phyloP scores from a whole-genome alignment of 805 yeast genomes.

The Kodamaea kakaduensis region DNA sequence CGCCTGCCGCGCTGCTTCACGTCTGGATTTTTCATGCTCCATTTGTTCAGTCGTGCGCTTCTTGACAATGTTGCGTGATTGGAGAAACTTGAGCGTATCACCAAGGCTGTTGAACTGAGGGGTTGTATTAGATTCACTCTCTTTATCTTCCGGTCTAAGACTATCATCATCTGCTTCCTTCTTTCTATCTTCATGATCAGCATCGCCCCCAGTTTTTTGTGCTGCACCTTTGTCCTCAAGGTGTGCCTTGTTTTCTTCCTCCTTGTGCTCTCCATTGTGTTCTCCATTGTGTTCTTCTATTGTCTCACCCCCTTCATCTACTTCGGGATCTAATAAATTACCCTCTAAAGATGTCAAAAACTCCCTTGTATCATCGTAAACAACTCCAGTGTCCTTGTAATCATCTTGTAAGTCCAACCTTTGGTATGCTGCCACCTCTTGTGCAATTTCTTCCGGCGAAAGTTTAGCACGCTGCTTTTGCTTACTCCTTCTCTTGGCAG shows the following conservation, averaged over 20 bases:
- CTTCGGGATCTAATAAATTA: slow-evolving; percentile 24
- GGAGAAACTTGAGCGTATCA: slow-evolving; percentile 26
- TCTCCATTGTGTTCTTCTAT: slow-evolving; percentile 25
- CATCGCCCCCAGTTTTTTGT: not conserved
- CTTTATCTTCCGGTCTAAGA: not conserved
- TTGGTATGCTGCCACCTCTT: slow-evolving; percentile 28
- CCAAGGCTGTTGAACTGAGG: slow-evolving; percentile 20
- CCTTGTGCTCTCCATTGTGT: slow-evolving; percentile 6
- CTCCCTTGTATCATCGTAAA: slow-evolving; percentile 38
- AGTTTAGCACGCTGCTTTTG: slow-evolving; percentile 25
- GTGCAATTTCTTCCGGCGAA: slow-evolving; percentile 36
- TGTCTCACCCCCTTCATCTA: slow-evolving; percentile 21
- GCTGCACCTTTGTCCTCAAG: not conserved
- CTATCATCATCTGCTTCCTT: not conserved
- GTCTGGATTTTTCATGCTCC: slow-evolving; percentile 15
- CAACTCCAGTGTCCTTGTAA: slow-evolving; percentile 12
- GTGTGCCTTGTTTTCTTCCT: not conserved
- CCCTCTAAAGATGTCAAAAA: slow-evolving; percentile 28
- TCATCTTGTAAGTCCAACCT: slow-evolving; percentile 17
- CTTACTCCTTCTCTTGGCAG: slow-evolving; percentile 22
- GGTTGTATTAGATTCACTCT: not conserved
- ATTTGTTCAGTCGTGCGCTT: slow-evolving; percentile 9
- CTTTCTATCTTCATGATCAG: not conserved
- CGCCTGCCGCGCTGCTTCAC: slow-evolving; percentile 24
- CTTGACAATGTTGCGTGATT: slow-evolving; percentile 18